Evolutionary conservation across 345 rosid species (phyloP).

Genomic region (Eucalyptus tenuipes): DNA sequence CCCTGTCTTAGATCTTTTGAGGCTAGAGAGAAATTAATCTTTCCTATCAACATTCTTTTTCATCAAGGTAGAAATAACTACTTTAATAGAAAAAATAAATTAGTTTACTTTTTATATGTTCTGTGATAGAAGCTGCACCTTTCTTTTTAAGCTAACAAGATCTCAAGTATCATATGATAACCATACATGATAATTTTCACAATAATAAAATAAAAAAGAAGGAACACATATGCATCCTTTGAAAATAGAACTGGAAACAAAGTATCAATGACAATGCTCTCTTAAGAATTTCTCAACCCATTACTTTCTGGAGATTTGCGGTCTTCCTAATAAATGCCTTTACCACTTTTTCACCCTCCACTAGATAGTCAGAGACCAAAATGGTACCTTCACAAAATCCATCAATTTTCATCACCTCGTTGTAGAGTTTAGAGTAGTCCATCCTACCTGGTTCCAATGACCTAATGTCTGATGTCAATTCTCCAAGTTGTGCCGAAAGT

Average conservation of each 20-base stretch:
- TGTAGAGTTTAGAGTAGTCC: neutral
- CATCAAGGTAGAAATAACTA: neutral
- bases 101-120: neutral
- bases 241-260: neutral
- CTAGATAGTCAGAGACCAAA: neutral
- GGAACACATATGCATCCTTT: neutral
- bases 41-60: neutral
- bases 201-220: neutral
- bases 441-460: accelerated
- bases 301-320: neutral
- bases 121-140: neutral
- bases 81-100: neutral
- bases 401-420: neutral
- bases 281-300: neutral
- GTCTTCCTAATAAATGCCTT: neutral
- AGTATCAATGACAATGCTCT: neutral
- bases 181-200: neutral
- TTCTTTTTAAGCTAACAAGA: neutral
- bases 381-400: neutral
- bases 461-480: neutral
- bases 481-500: neutral
- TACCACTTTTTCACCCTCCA: neutral
- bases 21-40: accelerated
- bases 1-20: no score
- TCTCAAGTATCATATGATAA: neutral